These are phyloP conservation scores for Xylaria sp. DNA, from an alignment of 2,329 filamentous ascomycete genomes.

Conservation along the genomic window DNA sequence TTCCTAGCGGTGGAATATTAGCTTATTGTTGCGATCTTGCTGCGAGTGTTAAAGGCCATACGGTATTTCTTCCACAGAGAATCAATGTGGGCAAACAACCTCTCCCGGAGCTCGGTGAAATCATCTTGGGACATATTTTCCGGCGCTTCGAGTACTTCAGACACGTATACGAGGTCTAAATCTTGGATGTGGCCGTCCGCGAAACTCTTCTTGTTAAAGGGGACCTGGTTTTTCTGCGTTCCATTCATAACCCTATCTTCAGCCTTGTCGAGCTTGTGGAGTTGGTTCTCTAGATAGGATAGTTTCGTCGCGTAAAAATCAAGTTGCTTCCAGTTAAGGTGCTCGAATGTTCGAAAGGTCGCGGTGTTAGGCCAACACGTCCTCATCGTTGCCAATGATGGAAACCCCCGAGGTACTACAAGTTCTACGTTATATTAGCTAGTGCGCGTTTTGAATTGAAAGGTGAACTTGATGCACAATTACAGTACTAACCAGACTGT, in stretches of 20 bases:
- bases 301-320: constrained; percentile 34
- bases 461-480: neutral
- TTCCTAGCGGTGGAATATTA: constrained; percentile 12
- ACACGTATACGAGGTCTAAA: constrained; percentile 14
- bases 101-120: constrained; percentile 31
- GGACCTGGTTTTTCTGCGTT: constrained; percentile 28
- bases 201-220: constrained; percentile 38
- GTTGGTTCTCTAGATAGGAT: constrained; percentile 29
- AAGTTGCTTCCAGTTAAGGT: constrained; percentile 25
- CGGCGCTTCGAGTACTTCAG: neutral
- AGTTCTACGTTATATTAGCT: constrained; percentile 8
- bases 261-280: constrained; percentile 33
- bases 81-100: constrained; percentile 19
- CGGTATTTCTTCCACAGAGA: constrained; percentile 32
- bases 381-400: constrained; percentile 32
- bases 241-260: constrained; percentile 16
- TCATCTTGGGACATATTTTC: constrained; percentile 21
- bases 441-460: neutral
- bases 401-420: constrained; percentile 20
- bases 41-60: constrained; percentile 13
- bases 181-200: constrained; percentile 24
- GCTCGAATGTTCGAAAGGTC: constrained; percentile 34
- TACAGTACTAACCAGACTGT: constrained; percentile 8
- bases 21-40: neutral
- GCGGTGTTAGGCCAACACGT: constrained; percentile 33